Conservation (phyloP, 164 flowering plant genomes). For the Liriodendron chinense region DNA sequence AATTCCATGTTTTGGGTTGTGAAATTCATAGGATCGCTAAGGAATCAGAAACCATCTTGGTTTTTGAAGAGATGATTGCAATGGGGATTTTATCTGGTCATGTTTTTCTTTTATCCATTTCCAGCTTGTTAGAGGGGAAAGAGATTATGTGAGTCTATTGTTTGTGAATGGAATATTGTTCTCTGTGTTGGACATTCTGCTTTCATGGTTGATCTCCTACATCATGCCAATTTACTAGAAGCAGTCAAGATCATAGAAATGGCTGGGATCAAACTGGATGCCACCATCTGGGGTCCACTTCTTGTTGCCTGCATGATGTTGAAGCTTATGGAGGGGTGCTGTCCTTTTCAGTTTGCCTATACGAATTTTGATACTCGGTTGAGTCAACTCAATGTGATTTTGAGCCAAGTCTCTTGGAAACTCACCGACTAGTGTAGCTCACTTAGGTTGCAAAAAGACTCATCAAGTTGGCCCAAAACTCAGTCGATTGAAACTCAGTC, state of each 20-base stretch:
- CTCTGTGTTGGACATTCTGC: conserved; percentile 20
- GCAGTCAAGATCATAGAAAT: conserved; percentile 14
- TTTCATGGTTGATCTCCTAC: conserved; percentile 26
- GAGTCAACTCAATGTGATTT: too few relatives aligned
- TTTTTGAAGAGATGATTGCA: conserved; percentile 13
- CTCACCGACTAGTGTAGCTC: too few relatives aligned
- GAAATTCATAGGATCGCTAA: conserved; percentile 16
- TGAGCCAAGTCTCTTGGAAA: too few relatives aligned
- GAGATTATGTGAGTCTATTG: conserved; percentile 10
- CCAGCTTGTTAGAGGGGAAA: conserved; percentile 16
- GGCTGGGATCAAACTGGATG: conserved; percentile 9
- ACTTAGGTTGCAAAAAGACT: too few relatives aligned
- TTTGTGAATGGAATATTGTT: neutral
- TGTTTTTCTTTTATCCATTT: conserved; percentile 21
- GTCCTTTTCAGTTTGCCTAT: too few relatives aligned
- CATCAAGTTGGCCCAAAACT: too few relatives aligned
- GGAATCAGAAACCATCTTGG: conserved; percentile 5
- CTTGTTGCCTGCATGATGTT: conserved; percentile 20
- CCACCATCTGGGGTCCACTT: conserved; percentile 22
- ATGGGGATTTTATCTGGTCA: conserved; percentile 9
- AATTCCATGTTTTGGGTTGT: conserved; percentile 20
- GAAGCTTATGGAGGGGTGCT: too few relatives aligned
- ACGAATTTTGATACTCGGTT: too few relatives aligned
- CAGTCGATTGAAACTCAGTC: too few relatives aligned
- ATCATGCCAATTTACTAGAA: conserved; percentile 22